Evolutionary conservation across 441 rosid genomes (phyloP).

Genomic region (Macaranga tanarius): DNA sequence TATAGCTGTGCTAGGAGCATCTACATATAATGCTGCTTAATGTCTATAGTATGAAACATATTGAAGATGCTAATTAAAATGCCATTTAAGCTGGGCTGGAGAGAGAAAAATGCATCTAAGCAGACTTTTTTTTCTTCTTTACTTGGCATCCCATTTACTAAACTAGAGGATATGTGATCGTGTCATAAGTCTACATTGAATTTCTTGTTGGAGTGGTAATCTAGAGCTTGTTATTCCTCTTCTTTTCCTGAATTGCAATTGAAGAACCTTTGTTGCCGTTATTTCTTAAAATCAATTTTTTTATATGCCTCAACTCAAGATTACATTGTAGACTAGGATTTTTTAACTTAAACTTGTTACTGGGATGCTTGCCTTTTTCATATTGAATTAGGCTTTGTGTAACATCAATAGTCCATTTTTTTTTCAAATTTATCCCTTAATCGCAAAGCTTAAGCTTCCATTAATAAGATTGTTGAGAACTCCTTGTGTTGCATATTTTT

Average conservation of each 20-base stretch:
- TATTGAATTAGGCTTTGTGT: background rate
- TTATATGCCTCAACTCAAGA: background rate
- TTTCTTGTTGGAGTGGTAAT: too few relatives aligned
- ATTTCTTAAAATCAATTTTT: background rate
- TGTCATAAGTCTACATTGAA: too few relatives aligned
- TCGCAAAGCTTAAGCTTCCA: background rate
- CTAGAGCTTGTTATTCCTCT: background rate
- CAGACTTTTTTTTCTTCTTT: background rate
- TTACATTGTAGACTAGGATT: background rate
- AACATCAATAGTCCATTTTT: background rate
- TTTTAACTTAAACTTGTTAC: background rate
- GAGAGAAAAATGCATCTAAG: background rate
- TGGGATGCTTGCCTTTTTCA: background rate
- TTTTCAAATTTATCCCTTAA: background rate
- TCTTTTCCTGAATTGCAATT: background rate
- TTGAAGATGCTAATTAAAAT: background rate
- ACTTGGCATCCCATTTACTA: background rate
- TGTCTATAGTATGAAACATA: background rate
- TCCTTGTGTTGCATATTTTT: slow-evolving; percentile 6
- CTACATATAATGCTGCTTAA: background rate
- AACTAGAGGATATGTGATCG: background rate
- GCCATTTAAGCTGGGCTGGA: background rate
- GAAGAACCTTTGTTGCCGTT: background rate
- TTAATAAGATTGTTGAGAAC: background rate
- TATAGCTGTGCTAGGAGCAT: background rate